Evolutionary conservation across 2,329 filamentous ascomycete species (phyloP).

Genomic region (Ophiosphaerella narmari): DNA sequence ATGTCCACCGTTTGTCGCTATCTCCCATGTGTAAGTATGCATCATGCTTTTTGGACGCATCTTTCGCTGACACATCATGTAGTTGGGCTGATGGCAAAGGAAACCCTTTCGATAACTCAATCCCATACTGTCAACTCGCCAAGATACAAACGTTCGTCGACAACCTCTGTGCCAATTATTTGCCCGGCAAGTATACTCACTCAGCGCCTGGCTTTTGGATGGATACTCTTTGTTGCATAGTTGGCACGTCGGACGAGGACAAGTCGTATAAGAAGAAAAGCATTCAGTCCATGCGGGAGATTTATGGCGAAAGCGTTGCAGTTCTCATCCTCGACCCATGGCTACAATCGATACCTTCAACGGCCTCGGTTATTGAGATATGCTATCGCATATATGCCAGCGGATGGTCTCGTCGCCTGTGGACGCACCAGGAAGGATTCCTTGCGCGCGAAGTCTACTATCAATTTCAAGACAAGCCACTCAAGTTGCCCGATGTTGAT

Average conservation of each 20-base stretch:
- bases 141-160: constrained; percentile 9
- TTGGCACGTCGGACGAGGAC: constrained; percentile 7
- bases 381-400: constrained; percentile 14
- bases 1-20: constrained; percentile 12
- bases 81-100: constrained; percentile 17
- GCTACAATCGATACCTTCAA: constrained; percentile 15
- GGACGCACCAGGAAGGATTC: constrained; percentile 20
- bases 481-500: constrained; percentile 15
- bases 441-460: constrained; percentile 17
- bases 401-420: constrained; percentile 17
- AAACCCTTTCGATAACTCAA: constrained; percentile 14
- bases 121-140: constrained; percentile 14
- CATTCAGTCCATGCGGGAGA: constrained; percentile 14
- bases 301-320: constrained; percentile 12
- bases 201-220: constrained; percentile 11
- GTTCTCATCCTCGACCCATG: constrained; percentile 15
- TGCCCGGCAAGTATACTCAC: constrained; percentile 1
- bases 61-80: neutral
- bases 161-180: constrained; percentile 5
- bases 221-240: constrained; percentile 16
- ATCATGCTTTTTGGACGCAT: neutral
- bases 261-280: constrained; percentile 12
- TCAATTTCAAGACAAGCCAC: constrained; percentile 16
- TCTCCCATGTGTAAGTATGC: constrained; percentile 16
- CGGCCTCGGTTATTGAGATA: constrained; percentile 16